phyloP scores from a whole-genome alignment of 75 land plant species.

The Picea sitchensis region DNA sequence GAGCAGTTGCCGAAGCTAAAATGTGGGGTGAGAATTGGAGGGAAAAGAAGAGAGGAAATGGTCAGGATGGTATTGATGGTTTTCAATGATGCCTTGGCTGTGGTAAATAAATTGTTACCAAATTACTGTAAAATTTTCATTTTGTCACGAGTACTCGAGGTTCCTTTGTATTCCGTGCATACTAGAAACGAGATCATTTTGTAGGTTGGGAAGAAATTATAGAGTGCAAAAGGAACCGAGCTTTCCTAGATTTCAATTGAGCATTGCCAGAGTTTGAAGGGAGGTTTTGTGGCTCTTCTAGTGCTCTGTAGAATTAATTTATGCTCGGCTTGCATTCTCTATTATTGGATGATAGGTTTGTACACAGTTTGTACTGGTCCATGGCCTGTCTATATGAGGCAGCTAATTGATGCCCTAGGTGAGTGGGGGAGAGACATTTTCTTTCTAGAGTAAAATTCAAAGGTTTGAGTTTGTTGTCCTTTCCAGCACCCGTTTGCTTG shows the following conservation, averaged over 20 bases:
- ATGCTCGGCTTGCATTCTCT: not conserved
- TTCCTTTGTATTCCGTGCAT: not conserved
- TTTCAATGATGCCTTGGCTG: slow-evolving; percentile 8
- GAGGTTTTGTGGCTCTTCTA: not conserved
- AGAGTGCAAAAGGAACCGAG: not conserved
- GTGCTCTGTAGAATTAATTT: not conserved
- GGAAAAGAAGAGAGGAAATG: slow-evolving; percentile 47
- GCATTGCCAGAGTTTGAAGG: not conserved
- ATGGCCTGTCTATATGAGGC: not conserved
- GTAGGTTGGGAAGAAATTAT: not conserved
- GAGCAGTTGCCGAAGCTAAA: slow-evolving; percentile 90
- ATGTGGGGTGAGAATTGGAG: slow-evolving; percentile 83
- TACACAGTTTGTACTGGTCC: not conserved
- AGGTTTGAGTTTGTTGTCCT: not conserved
- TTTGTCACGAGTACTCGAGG: not conserved
- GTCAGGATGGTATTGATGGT: slow-evolving; percentile 17
- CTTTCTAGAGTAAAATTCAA: slow-evolving; percentile 4
- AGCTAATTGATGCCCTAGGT: not conserved
- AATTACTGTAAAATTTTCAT: not conserved
- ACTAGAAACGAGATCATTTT: not conserved
- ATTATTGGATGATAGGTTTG: not conserved
- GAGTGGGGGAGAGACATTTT: not conserved
- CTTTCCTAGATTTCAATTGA: not conserved
- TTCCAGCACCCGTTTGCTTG: not conserved
- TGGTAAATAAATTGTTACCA: not conserved